These are phyloP conservation scores for Lachancea quebecensis DNA, from an alignment of 805 yeast species.

Conservation along the genomic window DNA sequence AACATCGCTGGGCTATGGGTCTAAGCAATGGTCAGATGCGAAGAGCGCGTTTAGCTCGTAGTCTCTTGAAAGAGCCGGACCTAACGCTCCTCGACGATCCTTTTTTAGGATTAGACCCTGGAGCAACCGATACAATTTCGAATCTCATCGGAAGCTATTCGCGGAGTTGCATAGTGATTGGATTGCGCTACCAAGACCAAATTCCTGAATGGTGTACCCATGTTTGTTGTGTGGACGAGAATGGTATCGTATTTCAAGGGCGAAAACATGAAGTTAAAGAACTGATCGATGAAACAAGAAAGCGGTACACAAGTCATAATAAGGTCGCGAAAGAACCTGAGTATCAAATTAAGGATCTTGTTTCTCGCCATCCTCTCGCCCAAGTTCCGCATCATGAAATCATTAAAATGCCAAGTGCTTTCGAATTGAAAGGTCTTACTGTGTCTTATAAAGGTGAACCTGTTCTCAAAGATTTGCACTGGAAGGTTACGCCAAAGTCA, in stretches of 20 bases:
- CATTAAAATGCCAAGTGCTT: constrained; percentile 20
- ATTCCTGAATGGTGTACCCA: constrained; percentile 78
- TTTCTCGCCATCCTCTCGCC: constrained; percentile 22
- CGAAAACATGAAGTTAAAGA: constrained; percentile 23
- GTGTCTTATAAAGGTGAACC: constrained; percentile 60
- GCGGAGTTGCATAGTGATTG: constrained; percentile 52
- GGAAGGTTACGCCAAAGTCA: constrained; percentile 66
- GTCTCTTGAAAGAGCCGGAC: constrained; percentile 57
- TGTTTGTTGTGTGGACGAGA: constrained; percentile 50
- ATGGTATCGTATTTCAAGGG: constrained; percentile 50
- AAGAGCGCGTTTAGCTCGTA: constrained; percentile 78
- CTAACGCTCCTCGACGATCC: constrained; percentile 82
- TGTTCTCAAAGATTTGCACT: constrained; percentile 51
- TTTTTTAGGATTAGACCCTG: constrained; percentile 82
- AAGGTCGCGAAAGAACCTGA: constrained; percentile 2
- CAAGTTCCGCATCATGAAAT: constrained; percentile 8
- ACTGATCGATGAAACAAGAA: constrained; percentile 19
- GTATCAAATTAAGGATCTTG: constrained; percentile 16
- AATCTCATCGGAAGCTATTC: constrained; percentile 20
- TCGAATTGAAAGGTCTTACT: constrained; percentile 55
- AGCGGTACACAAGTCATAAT: constrained; percentile 4
- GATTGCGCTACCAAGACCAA: constrained; percentile 67
- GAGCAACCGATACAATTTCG: constrained; percentile 56
- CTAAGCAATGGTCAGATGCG: constrained; percentile 92
- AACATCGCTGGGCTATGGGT: constrained; percentile 74